Evolutionary conservation across 192 early-diverging fungal genomes (phyloP), one percentile per base, ranked within the genome.

Genomic region (Chytriomyces sp.): DNA sequence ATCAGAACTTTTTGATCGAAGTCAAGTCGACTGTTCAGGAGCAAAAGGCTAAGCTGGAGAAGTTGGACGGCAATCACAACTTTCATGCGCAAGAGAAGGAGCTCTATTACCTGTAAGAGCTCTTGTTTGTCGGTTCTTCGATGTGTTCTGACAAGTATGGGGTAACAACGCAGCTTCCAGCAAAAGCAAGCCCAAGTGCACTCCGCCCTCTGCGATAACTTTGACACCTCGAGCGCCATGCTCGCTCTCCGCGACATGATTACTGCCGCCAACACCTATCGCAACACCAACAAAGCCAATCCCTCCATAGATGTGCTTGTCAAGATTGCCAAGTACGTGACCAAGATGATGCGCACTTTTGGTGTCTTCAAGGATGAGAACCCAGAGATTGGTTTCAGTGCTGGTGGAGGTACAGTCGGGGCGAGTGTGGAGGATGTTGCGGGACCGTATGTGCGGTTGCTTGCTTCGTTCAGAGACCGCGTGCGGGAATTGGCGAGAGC

Each of bases 391-490:
- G 96, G 93, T 0, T 36, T 39, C 17, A 39, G 39, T 22, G 57
- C 69, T 3, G 64, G 12, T 5, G 40, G 65, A 12, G 49, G 66
- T n/a, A 14, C 39, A 49, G 59, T 59, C 0, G 75, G 67, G 31
- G 61, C 41, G 1, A 73, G 80, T 36, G 60, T 64, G 5, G 91
- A 92, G 65, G 87, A 92, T 19, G 70, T 85, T 0, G 81, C 91
- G 22, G 78, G 95, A 76, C 95, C 95, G 25, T 94, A 94, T 57
- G 76, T 95, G 3, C 83, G 85, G 7, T 88, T 88, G 7, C 80
- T 99, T 7, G 92, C 93, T 59, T 80, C 86, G 19, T 99, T 96
- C 88, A 86, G 97, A 60, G 97, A 99, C 72, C 84, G 85, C 10
- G 89, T 99, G 8, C 87, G 95, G 33, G 84, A 87, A 32, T 75